Evolutionary conservation across 768 basidiomycete species (phyloP).

Genomic region (Boletus tylopilopsis): DNA sequence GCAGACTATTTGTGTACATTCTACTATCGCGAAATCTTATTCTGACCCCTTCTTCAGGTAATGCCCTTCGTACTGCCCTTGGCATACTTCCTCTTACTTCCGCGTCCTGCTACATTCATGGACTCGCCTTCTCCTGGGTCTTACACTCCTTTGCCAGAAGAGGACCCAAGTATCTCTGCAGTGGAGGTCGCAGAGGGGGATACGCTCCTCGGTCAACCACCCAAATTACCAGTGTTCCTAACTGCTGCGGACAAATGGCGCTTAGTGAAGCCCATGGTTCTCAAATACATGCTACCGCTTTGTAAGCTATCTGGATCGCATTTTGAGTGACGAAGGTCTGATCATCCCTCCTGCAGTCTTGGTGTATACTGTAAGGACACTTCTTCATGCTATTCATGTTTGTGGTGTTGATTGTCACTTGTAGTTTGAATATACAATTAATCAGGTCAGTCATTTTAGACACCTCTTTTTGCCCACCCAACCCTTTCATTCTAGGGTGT

Average conservation of each 20-base stretch:
- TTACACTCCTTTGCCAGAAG: conserved; percentile 38
- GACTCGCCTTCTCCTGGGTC: conserved; percentile 33
- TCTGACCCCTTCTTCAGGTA: conserved; percentile 42
- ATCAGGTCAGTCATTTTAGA: conserved; percentile 50
- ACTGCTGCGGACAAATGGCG: conserved; percentile 72
- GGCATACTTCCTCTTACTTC: conserved; percentile 76
- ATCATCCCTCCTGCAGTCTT: conserved; percentile 38
- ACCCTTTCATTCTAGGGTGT: conserved; percentile 54
- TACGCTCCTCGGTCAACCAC: conserved; percentile 24
- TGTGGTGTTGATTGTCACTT: conserved; percentile 5
- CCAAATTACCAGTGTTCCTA: conserved; percentile 51
- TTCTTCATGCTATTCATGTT: not conserved
- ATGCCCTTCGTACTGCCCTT: conserved; percentile 79
- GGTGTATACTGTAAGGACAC: conserved; percentile 53
- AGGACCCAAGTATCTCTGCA: conserved; percentile 19
- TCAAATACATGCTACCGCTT: conserved; percentile 89
- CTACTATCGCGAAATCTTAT: conserved; percentile 1
- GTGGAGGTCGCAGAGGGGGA: conserved; percentile 29
- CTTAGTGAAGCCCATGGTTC: conserved; percentile 73
- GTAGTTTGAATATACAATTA: conserved; percentile 92
- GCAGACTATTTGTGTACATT: conserved; percentile 20
- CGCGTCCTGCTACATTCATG: conserved; percentile 51
- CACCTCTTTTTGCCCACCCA: not conserved
- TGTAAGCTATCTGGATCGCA: conserved; percentile 48
- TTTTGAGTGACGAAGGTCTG: conserved; percentile 8